A percentile compares a stretch with the other conserved stretches of the same genome.
Conservation (phyloP, 371 early-diverging fungal species). For the Dinochytrium kinnereticum region DNA sequence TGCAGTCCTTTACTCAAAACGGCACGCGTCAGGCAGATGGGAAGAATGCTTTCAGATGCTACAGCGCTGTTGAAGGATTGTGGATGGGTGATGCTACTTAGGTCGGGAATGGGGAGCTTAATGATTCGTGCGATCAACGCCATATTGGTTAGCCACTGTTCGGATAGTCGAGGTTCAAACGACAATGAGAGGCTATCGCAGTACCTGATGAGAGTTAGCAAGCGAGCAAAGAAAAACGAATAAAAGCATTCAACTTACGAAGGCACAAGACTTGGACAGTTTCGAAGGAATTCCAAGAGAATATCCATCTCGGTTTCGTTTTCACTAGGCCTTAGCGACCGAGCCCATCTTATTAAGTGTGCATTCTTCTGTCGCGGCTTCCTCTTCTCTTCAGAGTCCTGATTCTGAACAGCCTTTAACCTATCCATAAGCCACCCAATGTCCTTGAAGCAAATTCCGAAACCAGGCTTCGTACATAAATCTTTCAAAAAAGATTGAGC, state of each 20-base stretch:
- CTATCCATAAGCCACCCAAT: constrained; percentile 73
- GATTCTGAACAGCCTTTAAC: neutral
- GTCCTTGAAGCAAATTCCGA: constrained; percentile 77
- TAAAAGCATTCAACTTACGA: constrained; percentile 61
- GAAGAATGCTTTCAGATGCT: constrained; percentile 75
- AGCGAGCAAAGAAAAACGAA: no score
- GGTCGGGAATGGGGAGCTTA: constrained; percentile 71
- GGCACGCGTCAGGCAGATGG: constrained; percentile 62
- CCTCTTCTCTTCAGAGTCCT: constrained; percentile 40
- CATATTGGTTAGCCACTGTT: constrained; percentile 79
- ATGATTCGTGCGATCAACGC: constrained; percentile 73
- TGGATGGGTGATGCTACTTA: constrained; percentile 31
- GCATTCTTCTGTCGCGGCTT: constrained; percentile 20
- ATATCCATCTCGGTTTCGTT: constrained; percentile 72
- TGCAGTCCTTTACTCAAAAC: constrained; percentile 69
- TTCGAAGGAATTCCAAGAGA: constrained; percentile 64
- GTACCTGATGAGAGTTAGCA: constrained; percentile 54
- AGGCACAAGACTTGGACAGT: constrained; percentile 80
- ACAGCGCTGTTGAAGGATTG: constrained; percentile 51
- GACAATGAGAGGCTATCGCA: constrained; percentile 63
- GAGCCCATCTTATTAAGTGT: constrained; percentile 65
- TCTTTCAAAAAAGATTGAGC: constrained; percentile 66
- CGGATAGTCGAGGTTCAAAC: constrained; percentile 79
- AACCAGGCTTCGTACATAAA: constrained; percentile 74
- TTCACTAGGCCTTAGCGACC: constrained; percentile 68